phyloP scores from a whole-genome alignment of 345 rosid species.

The Salix suchowensis region DNA sequence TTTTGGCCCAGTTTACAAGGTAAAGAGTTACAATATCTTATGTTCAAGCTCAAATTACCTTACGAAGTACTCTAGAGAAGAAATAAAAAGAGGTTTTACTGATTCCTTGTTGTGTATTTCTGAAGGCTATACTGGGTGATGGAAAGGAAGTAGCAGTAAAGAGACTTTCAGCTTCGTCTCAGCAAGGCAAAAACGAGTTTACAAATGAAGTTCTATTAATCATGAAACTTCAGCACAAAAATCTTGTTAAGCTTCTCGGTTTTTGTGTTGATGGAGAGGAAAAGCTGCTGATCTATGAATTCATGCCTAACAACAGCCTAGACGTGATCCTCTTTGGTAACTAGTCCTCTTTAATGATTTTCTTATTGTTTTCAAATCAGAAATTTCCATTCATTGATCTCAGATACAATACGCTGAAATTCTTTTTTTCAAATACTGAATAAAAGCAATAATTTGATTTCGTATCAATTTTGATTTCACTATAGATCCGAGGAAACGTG shows the following conservation, averaged over 20 bases:
- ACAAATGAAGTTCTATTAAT: conserved; percentile 37
- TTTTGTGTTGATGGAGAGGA: conserved; percentile 39
- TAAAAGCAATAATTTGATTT: background rate
- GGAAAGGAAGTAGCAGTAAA: conserved; percentile 49
- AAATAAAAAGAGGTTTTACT: background rate
- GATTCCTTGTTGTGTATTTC: background rate
- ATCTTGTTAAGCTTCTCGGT: conserved; percentile 52
- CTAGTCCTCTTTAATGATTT: background rate
- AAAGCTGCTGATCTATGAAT: conserved; percentile 49
- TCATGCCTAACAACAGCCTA: conserved; percentile 51
- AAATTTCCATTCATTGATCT: background rate
- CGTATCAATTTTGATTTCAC: background rate
- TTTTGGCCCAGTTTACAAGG: conserved; percentile 15
- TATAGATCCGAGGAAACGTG: conserved; percentile 21
- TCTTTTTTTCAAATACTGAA: background rate
- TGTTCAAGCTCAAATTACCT: background rate
- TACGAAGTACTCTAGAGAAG: background rate
- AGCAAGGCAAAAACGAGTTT: conserved; percentile 35
- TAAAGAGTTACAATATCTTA: background rate
- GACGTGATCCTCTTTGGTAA: conserved; percentile 42
- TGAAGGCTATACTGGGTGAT: conserved; percentile 41
- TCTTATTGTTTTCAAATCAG: background rate
- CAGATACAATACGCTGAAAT: background rate
- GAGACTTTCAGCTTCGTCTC: conserved; percentile 21
- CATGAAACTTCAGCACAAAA: conserved; percentile 49